Evolutionary conservation across 1,284 basidiomycete genomes (phyloP), one percentile per base, ranked within the genome.

Genomic region (Pascua sp.): DNA sequence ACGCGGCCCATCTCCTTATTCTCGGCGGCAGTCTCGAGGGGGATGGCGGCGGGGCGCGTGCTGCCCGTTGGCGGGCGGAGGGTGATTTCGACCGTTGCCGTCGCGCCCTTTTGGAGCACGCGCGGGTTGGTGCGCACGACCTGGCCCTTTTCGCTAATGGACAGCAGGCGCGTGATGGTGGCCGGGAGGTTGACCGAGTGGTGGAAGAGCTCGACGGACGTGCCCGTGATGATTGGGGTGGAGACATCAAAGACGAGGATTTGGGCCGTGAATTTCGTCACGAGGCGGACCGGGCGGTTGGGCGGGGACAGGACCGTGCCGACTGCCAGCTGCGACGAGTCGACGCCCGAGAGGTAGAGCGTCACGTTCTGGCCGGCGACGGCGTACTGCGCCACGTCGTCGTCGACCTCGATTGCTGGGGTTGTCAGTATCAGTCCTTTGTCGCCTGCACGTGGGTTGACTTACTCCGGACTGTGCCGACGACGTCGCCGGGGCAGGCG

Each of bases 1-100:
- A 98, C 84, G 44, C 95, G 81, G 0, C 94, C 94, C 95, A 98
- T 96, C 63, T 96, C 91, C 77, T 98, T 98, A 78, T 93, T 98
- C n/a, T 80, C 80, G 4, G 85, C 77, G 61, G 95, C 95, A 1
- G 89, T 84, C 72, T 98, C 95, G 16, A 96, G 72, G 2, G 93
- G 90, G 37, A 96, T 87, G 2, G 85, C 81, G 10, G 85, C 81
- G 1, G 77, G 70, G 9, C 82, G 74, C 5, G 83, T 50, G 12
- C 65, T 82, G 2, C 82, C 81, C 3, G 80, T 79, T 0, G 76
- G 56, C 1, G 67, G 53, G 17, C 91, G 84, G 18, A 96, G 71
- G 2, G 84, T 83, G 51, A 99, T 85, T 67, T 90, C 86, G 0
- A 98, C 86, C 63, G 90, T 86, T 9, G 94, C 95, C 2, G 92